Base-by-base conservation (phyloP, 192 early-diverging fungal species). In the Geranomyces michiganensis region DNA sequence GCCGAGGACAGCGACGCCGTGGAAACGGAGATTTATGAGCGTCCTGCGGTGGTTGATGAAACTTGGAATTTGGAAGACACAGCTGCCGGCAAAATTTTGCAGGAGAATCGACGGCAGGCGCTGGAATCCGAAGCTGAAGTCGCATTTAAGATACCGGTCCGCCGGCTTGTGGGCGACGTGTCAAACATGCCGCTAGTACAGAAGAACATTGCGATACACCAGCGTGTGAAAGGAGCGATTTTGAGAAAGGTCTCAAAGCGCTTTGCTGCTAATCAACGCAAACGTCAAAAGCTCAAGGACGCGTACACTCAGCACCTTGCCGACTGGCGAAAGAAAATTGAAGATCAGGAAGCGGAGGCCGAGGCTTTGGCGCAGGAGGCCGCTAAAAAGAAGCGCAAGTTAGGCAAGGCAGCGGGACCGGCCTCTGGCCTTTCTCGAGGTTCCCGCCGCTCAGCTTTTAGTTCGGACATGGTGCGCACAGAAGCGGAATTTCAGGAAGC, bases 401-500 rank as follows among this genome's bases (percentile, higher is more conserved):
- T 64, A 9, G 62, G 21, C 44, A 64, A 64, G 44, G 62, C 41
- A 8, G 62, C 44, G 15, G 62, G n/a, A 64, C 33, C 17, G 15
- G 21, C 62, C 4, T 26, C 58, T 8, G 58, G 27, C 15, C 24
- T 17, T 31, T 56, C 30, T 3, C 21, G 66, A 9, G 48, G 43
- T 1, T 70, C 68, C 5, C 53, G 68, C 21, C 55, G 68, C 17
- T 43, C 31, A 27, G 48, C 68, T 31, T 81, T 84, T 67, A 71
- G 68, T 12, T 78, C 76, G 13, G 84, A 85, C 77, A 60, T 78
- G n/a, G 84, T 85, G 14, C 61, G 74, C 26, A 81, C 71, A n/a
- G 84, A 85, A 48, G 79, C 76, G 1, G 84, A 85, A 67, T 85
- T 70, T 68, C 75, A 83, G 46, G 58, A 80, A 31, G 77, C 79